These are phyloP conservation scores for Ambrosiella beaveri DNA, from an alignment of 2,329 filamentous ascomycete species.

Conservation along the genomic window DNA sequence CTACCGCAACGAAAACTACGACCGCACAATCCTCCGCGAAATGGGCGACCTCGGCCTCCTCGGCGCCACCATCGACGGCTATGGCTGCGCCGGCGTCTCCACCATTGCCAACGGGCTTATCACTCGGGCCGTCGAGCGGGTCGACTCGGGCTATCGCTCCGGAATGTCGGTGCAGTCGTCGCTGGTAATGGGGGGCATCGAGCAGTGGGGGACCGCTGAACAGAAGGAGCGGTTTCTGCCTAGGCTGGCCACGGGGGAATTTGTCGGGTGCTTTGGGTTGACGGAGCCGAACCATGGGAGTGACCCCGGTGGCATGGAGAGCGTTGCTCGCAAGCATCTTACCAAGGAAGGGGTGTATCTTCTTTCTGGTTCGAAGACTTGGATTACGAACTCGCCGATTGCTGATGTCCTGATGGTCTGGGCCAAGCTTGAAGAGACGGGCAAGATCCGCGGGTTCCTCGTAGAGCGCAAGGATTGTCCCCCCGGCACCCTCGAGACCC, in stretches of 20 bases:
- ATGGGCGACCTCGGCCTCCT: conserved; percentile 88
- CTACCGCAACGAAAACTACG: conserved; percentile 72
- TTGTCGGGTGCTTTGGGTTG: conserved; percentile 73
- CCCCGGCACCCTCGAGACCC: conserved; percentile 76
- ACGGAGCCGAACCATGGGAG: conserved; percentile 90
- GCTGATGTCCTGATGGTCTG: conserved; percentile 73
- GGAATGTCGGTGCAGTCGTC: conserved; percentile 90
- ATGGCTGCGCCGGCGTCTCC: conserved; percentile 74
- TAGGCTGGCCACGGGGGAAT: conserved; percentile 62
- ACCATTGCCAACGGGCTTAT: conserved; percentile 81
- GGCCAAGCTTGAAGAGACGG: conserved; percentile 81
- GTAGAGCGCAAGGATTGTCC: conserved; percentile 75
- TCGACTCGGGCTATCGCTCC: conserved; percentile 81
- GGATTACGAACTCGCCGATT: conserved; percentile 91
- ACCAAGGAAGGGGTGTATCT: conserved; percentile 67
- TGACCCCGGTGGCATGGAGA: conserved; percentile 84
- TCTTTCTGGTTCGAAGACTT: conserved; percentile 72
- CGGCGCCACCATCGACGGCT: conserved; percentile 71
- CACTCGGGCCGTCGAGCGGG: conserved; percentile 74
- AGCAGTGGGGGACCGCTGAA: conserved; percentile 73
- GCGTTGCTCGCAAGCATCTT: conserved; percentile 65
- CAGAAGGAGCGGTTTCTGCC: conserved; percentile 75
- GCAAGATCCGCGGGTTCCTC: conserved; percentile 86
- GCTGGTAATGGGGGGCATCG: conserved; percentile 81
- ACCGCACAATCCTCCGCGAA: conserved; percentile 68